Base-by-base conservation (phyloP, 352 stramenopile genomes). In the Pythium phragmiticola region DNA sequence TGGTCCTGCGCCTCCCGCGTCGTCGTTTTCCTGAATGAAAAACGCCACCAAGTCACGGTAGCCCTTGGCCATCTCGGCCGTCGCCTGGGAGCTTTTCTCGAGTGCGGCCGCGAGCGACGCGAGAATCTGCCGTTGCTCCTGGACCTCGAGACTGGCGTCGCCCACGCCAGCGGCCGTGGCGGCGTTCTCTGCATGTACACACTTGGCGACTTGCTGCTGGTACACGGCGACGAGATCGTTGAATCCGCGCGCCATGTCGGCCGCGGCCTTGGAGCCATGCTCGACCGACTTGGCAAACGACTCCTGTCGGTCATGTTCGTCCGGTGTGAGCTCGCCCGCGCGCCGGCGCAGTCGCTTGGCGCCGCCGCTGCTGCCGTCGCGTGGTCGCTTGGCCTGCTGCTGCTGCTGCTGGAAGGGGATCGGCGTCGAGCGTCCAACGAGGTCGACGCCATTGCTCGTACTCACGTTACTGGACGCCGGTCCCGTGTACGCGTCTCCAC, bases 21-120 rank as follows among this genome's bases (percentile, higher is more conserved):
- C 63, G 3, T 69, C 63, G 23, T 21, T 37, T 53, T 71, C 64
- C 46, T 71, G 64, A 21, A 71, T 60, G 14, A 65, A 68, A 34
- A 69, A 69, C 23, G 54, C 19, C 14, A 72, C 66, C 9, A 72
- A n/a, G 34, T 68, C 66, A 37, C 57, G 53, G 51, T 61, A 72
- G 23, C 66, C 61, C 56, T 72, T 72, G 37, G 66, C 66, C 60
- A 65, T 68, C 43, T 72, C 60, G 19, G 77, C 78, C 30, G 76
- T 78, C 7, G 76, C 75, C 37, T 69, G 57, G 2, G 76, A 73
- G 37, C 78, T 84, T 51, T 84, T 72, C 68, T 84, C 75, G 19
- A 88, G 70, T 3, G 78, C 78, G 12, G 50, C 70, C 17, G 71
- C 55, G 23, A 88, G 62, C 19, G 70, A 74, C 34, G 53, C 39